Conservation (phyloP, 1,139 yeast genomes). For the Lodderomyces jiufengensis region DNA sequence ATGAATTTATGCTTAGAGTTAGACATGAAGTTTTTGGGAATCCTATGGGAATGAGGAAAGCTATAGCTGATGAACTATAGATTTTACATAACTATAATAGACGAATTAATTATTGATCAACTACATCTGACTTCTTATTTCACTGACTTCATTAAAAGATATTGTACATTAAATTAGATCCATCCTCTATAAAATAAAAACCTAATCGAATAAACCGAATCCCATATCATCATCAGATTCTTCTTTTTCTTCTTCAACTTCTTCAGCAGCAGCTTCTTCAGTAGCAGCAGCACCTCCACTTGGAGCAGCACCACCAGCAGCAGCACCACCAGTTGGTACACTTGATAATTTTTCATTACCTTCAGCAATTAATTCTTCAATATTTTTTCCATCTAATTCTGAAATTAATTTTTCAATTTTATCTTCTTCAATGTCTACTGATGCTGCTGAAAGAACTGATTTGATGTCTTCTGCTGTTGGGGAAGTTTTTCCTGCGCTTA, state of each 20-base stretch:
- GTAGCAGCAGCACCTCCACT: constrained; percentile 67
- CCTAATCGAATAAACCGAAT: constrained; percentile 51
- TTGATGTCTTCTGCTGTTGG: constrained; percentile 94
- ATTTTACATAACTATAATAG: constrained; percentile 4
- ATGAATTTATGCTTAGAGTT: constrained; percentile 47
- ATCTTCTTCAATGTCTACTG: constrained; percentile 91
- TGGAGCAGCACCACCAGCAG: constrained; percentile 68
- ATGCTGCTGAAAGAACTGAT: constrained; percentile 86
- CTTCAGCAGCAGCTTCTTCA: constrained; percentile 70
- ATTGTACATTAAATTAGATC: background rate
- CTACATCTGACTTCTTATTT: background rate
- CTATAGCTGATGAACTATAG: constrained; percentile 51
- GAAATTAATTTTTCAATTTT: constrained; percentile 80
- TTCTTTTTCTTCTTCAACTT: constrained; percentile 56
- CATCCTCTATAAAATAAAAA: too few species aligned
- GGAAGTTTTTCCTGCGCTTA: constrained; percentile 64
- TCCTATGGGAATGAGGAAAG: constrained; percentile 64
- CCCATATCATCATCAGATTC: constrained; percentile 55
- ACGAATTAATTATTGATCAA: background rate
- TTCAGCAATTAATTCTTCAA: constrained; percentile 90
- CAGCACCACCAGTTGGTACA: constrained; percentile 97
- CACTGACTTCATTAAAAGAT: background rate
- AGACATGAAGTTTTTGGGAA: constrained; percentile 79
- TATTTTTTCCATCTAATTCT: constrained; percentile 92
- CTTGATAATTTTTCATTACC: constrained; percentile 95